Base-by-base conservation (phyloP, 2,329 filamentous ascomycete species). In the Neopestalotiopsis sp. region DNA sequence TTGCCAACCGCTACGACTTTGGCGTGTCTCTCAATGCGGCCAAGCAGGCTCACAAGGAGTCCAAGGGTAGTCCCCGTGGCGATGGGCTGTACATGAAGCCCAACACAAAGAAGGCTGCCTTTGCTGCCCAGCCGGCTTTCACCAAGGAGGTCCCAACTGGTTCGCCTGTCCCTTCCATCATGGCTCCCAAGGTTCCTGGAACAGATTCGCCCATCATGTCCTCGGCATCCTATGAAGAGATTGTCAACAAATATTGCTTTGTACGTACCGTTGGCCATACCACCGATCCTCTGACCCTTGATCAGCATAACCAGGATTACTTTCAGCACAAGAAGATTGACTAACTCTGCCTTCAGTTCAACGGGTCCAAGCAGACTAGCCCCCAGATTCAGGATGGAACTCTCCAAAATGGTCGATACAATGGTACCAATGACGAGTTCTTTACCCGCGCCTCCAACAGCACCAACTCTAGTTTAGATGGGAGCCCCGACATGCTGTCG, bases 201-300 rank as follows among this genome's bases (percentile, higher is more conserved):
- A 78, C 89, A 81, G 77, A 88, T 82, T 84, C 88, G 77, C 79
- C 85, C 84, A 82, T 82, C 76, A 91, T 97, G 73, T 89, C 95
- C 70, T 97, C 94, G 72, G 91, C 94, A 70, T 95, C 95, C 70
- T 98, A 99, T 81, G 94, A 97, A 83, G 96, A 99, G 83, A 89
- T 99, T 73, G 92, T 99, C 81, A 95, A 97, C 86, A 98, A 97
- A 86, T 99, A 97, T 87, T 99, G 96, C 88, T 99, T 98, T 90
- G 95, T 98, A 95, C 90, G 95, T 97, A 88, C 88, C 78, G 81
- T 81, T 30, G 28, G 32, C 63, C 66, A 59, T 73, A 49, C 17
- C 60, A 59, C 52, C 68, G 45, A 56, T 65, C 67, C 67, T 68
- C 62, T 65, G 65, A 67, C 68, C 61, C 45, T 9, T 58, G 60